These are phyloP conservation scores for Passiflora organensis DNA, from an alignment of 345 rosid species.

Conservation along the genomic window DNA sequence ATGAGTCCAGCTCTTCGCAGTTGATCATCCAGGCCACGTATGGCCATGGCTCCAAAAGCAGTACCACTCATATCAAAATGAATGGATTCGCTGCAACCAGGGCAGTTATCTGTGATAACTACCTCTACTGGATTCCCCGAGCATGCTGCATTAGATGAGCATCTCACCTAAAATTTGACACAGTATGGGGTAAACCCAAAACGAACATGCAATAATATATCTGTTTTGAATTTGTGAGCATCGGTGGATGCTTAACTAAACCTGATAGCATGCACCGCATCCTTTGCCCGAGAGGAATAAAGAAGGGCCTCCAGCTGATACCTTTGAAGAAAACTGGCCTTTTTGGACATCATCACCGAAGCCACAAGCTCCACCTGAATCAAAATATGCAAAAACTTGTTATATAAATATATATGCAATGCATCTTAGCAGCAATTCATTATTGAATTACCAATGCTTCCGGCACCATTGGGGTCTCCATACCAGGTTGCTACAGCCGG, in stretches of 20 bases:
- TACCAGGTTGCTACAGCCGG: constrained; percentile 54
- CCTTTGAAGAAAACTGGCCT: constrained; percentile 41
- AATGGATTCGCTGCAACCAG: constrained; percentile 36
- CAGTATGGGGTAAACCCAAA: no score
- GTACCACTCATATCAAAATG: constrained; percentile 56
- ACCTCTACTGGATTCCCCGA: constrained; percentile 39
- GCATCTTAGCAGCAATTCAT: background rate
- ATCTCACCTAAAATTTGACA: constrained; percentile 29
- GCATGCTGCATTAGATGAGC: constrained; percentile 37
- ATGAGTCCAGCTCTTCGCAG: constrained; percentile 41
- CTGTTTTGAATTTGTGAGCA: no score
- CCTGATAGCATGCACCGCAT: constrained; percentile 57
- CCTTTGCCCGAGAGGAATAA: constrained; percentile 45
- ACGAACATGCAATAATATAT: no score
- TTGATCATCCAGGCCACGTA: constrained; percentile 24
- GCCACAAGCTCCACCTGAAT: constrained; percentile 56
- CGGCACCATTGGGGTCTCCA: constrained; percentile 46
- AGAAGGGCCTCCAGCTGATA: constrained; percentile 38
- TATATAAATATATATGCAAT: background rate
- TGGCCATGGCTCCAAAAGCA: constrained; percentile 46
- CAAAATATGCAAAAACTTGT: background rate
- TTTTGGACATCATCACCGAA: constrained; percentile 36
- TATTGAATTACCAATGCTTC: constrained; percentile 34
- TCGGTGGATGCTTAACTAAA: constrained; percentile 3
- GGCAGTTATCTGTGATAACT: constrained; percentile 47